Evolutionary conservation across 192 early-diverging fungal species (phyloP).

Genomic region (Phlyctochytrium bullatum): DNA sequence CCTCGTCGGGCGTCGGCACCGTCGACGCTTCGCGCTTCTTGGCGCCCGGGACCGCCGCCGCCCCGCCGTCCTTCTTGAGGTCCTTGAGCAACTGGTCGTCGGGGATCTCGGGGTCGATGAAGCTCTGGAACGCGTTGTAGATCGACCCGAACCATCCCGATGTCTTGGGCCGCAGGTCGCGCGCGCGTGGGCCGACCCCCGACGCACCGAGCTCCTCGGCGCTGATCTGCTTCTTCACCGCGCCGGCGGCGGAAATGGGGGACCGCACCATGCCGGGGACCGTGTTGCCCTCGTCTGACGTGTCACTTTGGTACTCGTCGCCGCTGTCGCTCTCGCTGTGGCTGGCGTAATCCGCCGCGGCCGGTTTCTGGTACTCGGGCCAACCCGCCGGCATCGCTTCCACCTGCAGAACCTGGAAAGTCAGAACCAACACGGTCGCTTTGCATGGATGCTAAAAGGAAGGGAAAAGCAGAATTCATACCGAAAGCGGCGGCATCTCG

Average conservation of each 20-base stretch:
- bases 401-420: no score
- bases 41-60: not conserved
- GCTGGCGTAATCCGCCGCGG: not conserved
- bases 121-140: conserved; percentile 6
- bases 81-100: conserved; percentile 1
- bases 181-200: not conserved
- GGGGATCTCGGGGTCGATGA: conserved; percentile 5
- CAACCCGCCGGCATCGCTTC: not conserved
- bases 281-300: not conserved
- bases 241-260: no score
- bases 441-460: no score
- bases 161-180: not conserved
- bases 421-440: no score
- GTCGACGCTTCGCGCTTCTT: not conserved
- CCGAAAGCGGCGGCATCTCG: no score
- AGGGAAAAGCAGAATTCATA: no score
- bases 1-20: not conserved
- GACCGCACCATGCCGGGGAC: no score
- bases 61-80: no score
- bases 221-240: not conserved
- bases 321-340: not conserved
- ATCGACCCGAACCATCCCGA: conserved; percentile 7
- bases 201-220: not conserved
- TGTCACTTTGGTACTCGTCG: not conserved
- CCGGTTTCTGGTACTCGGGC: not conserved